Percentiles rank a stretch among this genome's conserved stretches.
phyloP scores from a whole-genome alignment of 345 rosid genomes.

The rapeseed (Brassica napus) region Da-Ae NC_063449.1:30495001-30495500 shows the following conservation, averaged over 20 bases:
- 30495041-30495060: too few species aligned
- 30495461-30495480: slow-evolving; percentile 73
- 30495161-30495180: neutral
- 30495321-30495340: slow-evolving; percentile 63
- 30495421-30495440: slow-evolving; percentile 85
- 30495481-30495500: slow-evolving; percentile 87
- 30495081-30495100: neutral
- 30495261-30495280: slow-evolving; percentile 65
- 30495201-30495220: slow-evolving; percentile 72
- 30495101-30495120: neutral
- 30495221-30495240: slow-evolving; percentile 59
- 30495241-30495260: slow-evolving; percentile 68
- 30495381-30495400: slow-evolving; percentile 61
- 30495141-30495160: neutral
- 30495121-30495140: neutral
- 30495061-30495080: too few species aligned
- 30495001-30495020: too few species aligned
- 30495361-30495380: slow-evolving; percentile 75
- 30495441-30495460: slow-evolving; percentile 67
- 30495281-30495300: slow-evolving; percentile 52
- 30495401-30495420: slow-evolving; percentile 79
- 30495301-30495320: slow-evolving; percentile 42
- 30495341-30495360: slow-evolving; percentile 59
- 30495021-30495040: too few species aligned
- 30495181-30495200: slow-evolving; percentile 43